Conservation (phyloP, 73 alveolate genomes). For the Halteria grandinella region DNA sequence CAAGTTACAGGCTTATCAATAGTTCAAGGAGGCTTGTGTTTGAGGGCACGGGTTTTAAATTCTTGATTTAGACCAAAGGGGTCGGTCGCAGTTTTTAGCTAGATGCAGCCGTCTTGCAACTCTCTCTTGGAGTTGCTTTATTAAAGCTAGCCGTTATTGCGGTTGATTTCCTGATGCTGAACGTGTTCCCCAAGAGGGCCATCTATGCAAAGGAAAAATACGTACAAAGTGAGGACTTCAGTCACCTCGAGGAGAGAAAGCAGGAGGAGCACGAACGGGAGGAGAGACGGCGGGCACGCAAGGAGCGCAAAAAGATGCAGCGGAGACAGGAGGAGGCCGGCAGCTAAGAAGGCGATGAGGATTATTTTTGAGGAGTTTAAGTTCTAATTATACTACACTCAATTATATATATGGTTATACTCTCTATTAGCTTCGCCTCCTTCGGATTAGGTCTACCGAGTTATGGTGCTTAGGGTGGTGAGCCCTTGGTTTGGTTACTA, state of each 20-base stretch:
- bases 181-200: slow-evolving; percentile 39
- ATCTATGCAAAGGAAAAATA: slow-evolving; percentile 40
- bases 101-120: background rate
- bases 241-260: slow-evolving; percentile 33
- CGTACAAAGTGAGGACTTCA: slow-evolving; percentile 41
- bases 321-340: no score
- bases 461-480: no score
- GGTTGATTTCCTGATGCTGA: slow-evolving; percentile 41
- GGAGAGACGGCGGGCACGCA: no score
- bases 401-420: no score
- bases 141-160: slow-evolving; percentile 9
- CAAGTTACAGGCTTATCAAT: no score
- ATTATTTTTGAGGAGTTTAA: no score
- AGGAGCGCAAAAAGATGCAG: no score
- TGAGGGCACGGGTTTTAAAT: slow-evolving; percentile 2
- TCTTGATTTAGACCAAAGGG: slow-evolving; percentile 34
- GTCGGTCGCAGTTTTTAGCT: slow-evolving; percentile 17
- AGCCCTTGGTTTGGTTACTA: no score
- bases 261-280: slow-evolving; percentile 4
- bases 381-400: no score
- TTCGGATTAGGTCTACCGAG: no score
- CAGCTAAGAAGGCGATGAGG: no score
- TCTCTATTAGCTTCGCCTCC: no score
- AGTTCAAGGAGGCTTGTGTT: background rate
- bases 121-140: slow-evolving; percentile 52